These are phyloP conservation scores for Leccinellum albellum DNA, from an alignment of 768 basidiomycete species.

Conservation along the genomic window DNA sequence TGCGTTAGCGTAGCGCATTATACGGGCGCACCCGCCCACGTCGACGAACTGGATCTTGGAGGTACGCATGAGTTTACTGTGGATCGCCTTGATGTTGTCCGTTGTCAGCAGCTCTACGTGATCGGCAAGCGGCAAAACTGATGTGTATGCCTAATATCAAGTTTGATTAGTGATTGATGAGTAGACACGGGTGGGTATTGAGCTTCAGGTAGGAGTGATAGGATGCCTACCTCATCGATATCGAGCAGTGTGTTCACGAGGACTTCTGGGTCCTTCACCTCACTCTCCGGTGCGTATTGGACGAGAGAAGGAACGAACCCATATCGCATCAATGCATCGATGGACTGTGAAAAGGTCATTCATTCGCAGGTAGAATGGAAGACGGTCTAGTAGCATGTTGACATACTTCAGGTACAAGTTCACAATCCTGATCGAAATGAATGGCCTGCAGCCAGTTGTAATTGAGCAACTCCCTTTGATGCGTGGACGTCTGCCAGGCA, in stretches of 20 bases:
- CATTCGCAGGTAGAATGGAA: not conserved
- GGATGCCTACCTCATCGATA: conserved; percentile 23
- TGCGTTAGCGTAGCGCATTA: conserved; percentile 28
- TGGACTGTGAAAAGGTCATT: conserved; percentile 17
- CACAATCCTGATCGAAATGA: conserved; percentile 26
- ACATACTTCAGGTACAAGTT: conserved; percentile 20
- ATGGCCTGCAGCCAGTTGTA: conserved; percentile 30
- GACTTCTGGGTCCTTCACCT: conserved; percentile 20
- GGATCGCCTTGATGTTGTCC: conserved; percentile 27
- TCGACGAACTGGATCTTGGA: conserved; percentile 29
- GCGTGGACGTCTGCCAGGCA: conserved; percentile 20
- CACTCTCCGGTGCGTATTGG: conserved; percentile 22
- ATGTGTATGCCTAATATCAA: conserved; percentile 22
- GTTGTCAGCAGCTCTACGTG: conserved; percentile 26
- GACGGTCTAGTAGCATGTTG: not conserved
- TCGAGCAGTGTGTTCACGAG: conserved; percentile 20
- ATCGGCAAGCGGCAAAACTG: conserved; percentile 21
- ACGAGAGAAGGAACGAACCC: conserved; percentile 26
- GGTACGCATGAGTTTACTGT: conserved; percentile 29
- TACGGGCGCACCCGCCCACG: not conserved
- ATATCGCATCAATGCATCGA: conserved; percentile 22
- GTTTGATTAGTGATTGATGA: not conserved
- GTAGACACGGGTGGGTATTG: not conserved
- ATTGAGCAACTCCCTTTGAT: conserved; percentile 30
- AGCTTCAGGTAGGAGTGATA: not conserved